Conservation (phyloP, 352 stramenopile genomes). For the Saprolegnia parasitica region DNA sequence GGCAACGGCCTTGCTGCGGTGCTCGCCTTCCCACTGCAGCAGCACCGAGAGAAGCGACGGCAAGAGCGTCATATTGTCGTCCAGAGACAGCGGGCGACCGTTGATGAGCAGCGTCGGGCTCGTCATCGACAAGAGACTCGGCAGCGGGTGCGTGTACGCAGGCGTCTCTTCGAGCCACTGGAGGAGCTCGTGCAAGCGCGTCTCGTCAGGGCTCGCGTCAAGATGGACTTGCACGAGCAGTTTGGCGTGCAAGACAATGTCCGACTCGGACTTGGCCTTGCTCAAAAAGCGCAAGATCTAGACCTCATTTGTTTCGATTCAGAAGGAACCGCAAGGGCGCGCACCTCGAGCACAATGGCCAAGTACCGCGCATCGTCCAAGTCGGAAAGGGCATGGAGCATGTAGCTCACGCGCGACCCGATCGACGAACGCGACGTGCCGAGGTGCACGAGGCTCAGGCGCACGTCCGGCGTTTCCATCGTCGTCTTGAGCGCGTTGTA, state of each 20-base stretch:
- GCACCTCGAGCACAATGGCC: slow-evolving; percentile 21
- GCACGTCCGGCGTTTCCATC: not conserved
- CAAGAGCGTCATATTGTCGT: slow-evolving; percentile 42
- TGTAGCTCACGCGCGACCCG: slow-evolving; percentile 2
- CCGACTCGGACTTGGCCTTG: slow-evolving; percentile 9
- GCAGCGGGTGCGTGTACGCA: slow-evolving; percentile 25
- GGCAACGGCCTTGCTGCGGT: slow-evolving; percentile 59
- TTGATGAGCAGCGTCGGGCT: slow-evolving; percentile 57
- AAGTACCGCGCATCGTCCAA: not conserved
- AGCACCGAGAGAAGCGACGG: slow-evolving; percentile 60
- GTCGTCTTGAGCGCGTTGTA: slow-evolving; percentile 19
- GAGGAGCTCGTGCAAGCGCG: slow-evolving; percentile 25
- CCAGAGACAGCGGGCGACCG: slow-evolving; percentile 54
- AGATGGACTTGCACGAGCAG: slow-evolving; percentile 19
- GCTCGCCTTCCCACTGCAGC: slow-evolving; percentile 62
- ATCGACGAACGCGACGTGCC: not conserved
- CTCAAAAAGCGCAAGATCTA: slow-evolving; percentile 12
- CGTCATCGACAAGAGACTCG: slow-evolving; percentile 30
- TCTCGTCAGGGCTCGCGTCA: slow-evolving; percentile 31
- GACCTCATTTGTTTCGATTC: no score
- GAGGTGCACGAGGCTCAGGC: slow-evolving; percentile 13
- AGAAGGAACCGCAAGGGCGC: not conserved
- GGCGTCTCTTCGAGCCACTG: not conserved
- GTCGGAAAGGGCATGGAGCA: not conserved
- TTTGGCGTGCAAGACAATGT: not conserved